These are phyloP conservation scores for Ensete ventricosum DNA, from an alignment of 176 grass and related monocot species.

Conservation along the genomic window DNA sequence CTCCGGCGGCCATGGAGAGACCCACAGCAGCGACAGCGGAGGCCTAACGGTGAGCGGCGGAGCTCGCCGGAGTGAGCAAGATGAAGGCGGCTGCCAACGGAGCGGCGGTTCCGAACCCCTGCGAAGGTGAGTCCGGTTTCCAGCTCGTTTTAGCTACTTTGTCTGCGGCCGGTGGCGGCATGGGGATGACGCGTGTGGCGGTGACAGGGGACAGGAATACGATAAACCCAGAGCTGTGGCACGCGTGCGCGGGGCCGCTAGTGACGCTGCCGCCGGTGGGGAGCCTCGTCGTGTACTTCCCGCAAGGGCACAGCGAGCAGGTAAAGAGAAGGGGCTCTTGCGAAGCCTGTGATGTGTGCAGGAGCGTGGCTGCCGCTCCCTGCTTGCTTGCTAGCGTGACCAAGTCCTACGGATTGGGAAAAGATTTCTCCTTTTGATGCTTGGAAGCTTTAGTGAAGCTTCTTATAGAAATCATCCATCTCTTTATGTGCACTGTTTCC, in stretches of 20 bases:
- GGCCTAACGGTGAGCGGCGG: not conserved
- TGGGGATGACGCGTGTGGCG: conserved; percentile 6
- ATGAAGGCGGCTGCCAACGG: conserved; percentile 1
- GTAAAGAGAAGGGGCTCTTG: conserved; percentile 11
- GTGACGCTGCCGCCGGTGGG: conserved; percentile 48
- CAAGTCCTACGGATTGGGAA: not conserved
- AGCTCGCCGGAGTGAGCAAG: not conserved
- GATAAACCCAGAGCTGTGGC: conserved; percentile 75
- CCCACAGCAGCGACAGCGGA: not conserved
- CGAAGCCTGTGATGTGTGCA: not conserved
- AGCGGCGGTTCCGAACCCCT: not conserved
- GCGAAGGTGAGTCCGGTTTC: conserved; percentile 2
- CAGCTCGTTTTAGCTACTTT: not conserved
- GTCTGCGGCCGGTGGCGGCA: conserved; percentile 22
- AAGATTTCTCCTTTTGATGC: not conserved
- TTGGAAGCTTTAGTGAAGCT: not conserved
- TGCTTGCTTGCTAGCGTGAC: not conserved
- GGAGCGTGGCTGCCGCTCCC: not conserved
- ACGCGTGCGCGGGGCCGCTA: conserved; percentile 69
- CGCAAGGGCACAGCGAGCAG: conserved; percentile 77
- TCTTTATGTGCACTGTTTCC: not conserved
- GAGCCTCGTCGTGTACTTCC: conserved; percentile 77
- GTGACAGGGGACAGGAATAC: conserved; percentile 8
- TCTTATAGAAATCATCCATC: not conserved
- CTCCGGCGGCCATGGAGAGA: not conserved